These are phyloP conservation scores for Wallacemonas sp. DNA, from an alignment of 208 protist species.

Conservation along the genomic window DNA sequence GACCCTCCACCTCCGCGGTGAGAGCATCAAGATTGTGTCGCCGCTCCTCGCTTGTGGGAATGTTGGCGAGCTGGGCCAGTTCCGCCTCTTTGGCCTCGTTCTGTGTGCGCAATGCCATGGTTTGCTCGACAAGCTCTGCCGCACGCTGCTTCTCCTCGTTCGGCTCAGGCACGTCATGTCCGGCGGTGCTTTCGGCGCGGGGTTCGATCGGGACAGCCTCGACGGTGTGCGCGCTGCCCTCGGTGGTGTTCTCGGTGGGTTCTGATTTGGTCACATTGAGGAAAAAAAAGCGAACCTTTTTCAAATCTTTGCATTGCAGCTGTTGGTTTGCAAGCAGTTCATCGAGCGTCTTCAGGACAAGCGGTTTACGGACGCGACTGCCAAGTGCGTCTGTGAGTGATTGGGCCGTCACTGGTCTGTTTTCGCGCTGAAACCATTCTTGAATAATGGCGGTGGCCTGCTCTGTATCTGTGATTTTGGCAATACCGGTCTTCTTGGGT, in stretches of 20 bases:
- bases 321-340: constrained; percentile 42
- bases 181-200: neutral
- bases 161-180: neutral
- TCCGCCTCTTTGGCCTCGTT: constrained; percentile 6
- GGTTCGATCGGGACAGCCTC: no score
- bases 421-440: constrained; percentile 85
- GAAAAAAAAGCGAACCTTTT: constrained; percentile 81
- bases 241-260: no score
- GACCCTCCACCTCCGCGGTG: constrained; percentile 11
- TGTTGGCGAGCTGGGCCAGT: neutral
- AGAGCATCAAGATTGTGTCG: neutral
- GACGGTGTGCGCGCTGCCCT: no score
- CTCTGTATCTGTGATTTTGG: constrained; percentile 53
- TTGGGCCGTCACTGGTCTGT: constrained; percentile 79
- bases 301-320: constrained; percentile 77
- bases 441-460: constrained; percentile 43
- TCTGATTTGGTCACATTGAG: constrained; percentile 14
- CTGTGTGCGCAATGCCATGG: neutral
- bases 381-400: constrained; percentile 84
- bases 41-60: constrained; percentile 4
- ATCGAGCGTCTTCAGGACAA: constrained; percentile 74
- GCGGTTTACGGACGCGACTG: constrained; percentile 72
- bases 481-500: constrained; percentile 33
- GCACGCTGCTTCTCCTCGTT: neutral
- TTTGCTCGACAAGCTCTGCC: constrained; percentile 4